These are phyloP conservation scores for Cydonia oblonga DNA, from an alignment of 331 rosid species.

Conservation along the genomic window DNA sequence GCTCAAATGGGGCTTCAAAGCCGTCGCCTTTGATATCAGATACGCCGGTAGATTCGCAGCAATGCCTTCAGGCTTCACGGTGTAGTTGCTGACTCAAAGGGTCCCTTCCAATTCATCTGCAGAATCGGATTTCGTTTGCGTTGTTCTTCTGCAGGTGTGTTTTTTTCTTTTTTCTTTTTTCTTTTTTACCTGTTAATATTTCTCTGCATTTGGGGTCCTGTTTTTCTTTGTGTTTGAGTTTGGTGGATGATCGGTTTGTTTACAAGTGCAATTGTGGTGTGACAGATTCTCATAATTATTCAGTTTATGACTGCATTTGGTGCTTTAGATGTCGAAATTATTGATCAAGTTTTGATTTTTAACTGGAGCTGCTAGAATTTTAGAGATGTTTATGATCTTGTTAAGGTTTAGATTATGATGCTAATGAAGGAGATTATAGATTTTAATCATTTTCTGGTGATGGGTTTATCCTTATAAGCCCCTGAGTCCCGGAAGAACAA, in stretches of 20 bases:
- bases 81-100: neutral
- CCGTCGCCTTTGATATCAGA: neutral
- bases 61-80: too few relatives aligned
- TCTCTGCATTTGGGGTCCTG: neutral
- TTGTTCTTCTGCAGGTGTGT: neutral
- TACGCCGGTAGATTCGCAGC: neutral
- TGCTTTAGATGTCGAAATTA: neutral
- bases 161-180: too few relatives aligned
- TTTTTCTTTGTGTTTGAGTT: neutral
- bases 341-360: neutral
- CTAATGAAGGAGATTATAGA: neutral
- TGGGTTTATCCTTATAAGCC: neutral
- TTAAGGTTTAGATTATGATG: neutral
- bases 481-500: neutral
- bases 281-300: too few relatives aligned
- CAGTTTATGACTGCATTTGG: too few relatives aligned
- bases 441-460: neutral
- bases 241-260: constrained; percentile 1
- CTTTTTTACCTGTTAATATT: neutral
- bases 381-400: neutral
- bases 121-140: neutral
- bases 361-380: neutral
- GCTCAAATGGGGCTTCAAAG: neutral
- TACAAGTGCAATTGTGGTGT: neutral
- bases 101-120: neutral